Evolutionary conservation across 2,329 filamentous ascomycete species (phyloP).

Genomic region (Claviceps lovelessii): DNA sequence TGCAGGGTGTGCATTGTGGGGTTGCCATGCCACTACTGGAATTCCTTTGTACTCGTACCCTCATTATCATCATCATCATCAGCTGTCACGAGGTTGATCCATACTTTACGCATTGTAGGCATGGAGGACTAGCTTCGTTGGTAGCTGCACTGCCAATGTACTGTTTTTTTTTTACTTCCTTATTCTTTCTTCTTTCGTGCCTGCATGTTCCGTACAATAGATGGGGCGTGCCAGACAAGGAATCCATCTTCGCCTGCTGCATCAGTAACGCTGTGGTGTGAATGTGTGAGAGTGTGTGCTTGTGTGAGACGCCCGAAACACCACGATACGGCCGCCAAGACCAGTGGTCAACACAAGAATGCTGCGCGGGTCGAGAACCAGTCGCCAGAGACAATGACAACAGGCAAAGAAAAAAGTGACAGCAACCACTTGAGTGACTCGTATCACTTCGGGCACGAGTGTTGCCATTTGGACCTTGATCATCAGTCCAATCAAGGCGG

Average conservation of each 20-base stretch:
- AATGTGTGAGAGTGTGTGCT: neutral
- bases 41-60: too few relatives aligned
- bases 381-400: neutral
- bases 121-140: too few relatives aligned
- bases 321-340: neutral
- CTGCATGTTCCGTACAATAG: neutral
- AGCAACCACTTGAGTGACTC: neutral
- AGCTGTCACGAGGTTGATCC: too few relatives aligned
- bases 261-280: neutral
- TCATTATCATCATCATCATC: too few relatives aligned
- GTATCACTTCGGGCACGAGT: neutral
- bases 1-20: too few relatives aligned
- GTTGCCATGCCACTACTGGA: too few relatives aligned
- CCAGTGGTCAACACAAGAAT: neutral
- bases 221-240: neutral
- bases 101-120: too few relatives aligned
- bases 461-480: too few relatives aligned
- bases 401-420: neutral
- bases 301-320: neutral
- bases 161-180: neutral
- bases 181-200: neutral
- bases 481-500: neutral
- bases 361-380: neutral
- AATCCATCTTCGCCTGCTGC: neutral
- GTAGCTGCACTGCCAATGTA: neutral